Conservation (phyloP, 768 basidiomycete genomes). For the Leccinum rimulosum region DNA sequence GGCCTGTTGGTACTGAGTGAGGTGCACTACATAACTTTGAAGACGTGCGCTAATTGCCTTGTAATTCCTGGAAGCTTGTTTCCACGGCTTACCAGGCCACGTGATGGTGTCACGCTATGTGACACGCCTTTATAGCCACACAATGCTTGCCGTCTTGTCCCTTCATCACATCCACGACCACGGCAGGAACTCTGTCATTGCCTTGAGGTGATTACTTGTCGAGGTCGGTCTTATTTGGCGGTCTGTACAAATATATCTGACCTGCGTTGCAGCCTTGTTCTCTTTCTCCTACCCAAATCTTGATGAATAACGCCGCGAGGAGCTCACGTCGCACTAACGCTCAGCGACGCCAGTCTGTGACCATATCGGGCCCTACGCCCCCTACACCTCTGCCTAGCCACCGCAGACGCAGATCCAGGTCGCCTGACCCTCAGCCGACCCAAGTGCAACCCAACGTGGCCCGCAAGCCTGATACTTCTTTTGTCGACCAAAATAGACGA, state of each 20-base stretch:
- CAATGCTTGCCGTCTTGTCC: slow-evolving; percentile 1
- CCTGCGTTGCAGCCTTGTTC: not conserved
- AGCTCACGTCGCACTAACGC: slow-evolving; percentile 26
- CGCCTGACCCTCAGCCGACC: slow-evolving; percentile 28
- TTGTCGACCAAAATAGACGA: slow-evolving; percentile 27
- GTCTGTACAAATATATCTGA: not conserved
- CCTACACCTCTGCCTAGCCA: slow-evolving; percentile 9
- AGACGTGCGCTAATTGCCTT: no score
- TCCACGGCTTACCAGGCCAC: slow-evolving; percentile 6
- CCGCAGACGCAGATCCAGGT: slow-evolving; percentile 35
- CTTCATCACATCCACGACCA: slow-evolving; percentile 14
- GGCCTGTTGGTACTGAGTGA: no score
- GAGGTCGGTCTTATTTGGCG: slow-evolving; percentile 5
- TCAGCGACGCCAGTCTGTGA: slow-evolving; percentile 22
- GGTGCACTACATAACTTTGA: no score
- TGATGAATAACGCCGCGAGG: slow-evolving; percentile 25
- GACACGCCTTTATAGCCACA: slow-evolving; percentile 10
- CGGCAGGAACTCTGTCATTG: not conserved
- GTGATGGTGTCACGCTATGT: slow-evolving; percentile 13
- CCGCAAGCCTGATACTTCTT: slow-evolving; percentile 22
- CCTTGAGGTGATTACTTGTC: not conserved
- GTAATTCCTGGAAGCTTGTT: no score
- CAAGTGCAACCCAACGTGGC: slow-evolving; percentile 11
- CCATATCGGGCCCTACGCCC: slow-evolving; percentile 16
- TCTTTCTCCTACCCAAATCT: not conserved